Evolutionary conservation across 805 yeast genomes (phyloP).

Genomic region (Osmozyma mogii): DNA sequence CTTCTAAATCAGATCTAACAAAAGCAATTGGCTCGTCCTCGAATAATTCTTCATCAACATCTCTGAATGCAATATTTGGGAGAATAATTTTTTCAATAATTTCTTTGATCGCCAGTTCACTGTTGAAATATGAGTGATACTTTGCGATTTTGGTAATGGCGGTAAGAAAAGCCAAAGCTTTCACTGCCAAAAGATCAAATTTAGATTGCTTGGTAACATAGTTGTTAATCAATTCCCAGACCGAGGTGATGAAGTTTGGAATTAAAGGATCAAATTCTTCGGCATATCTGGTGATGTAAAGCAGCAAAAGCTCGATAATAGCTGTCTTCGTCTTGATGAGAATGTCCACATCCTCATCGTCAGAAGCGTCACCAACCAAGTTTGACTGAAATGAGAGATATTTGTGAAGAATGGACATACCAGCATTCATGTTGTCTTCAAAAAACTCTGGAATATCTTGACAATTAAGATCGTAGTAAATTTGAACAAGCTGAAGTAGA

Average conservation of each 20-base stretch:
- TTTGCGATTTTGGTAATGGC: slow-evolving; percentile 67
- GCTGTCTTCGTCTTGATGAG: slow-evolving; percentile 69
- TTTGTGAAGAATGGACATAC: slow-evolving; percentile 78
- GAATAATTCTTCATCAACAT: slow-evolving; percentile 82
- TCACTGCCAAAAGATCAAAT: slow-evolving; percentile 77
- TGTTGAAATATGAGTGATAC: slow-evolving; percentile 47
- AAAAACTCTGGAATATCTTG: slow-evolving; percentile 98
- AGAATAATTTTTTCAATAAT: slow-evolving; percentile 76
- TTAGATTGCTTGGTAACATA: slow-evolving; percentile 62
- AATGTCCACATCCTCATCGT: slow-evolving; percentile 59
- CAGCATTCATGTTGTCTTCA: slow-evolving; percentile 74
- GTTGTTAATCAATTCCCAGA: slow-evolving; percentile 67
- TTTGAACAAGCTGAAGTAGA: slow-evolving; percentile 61
- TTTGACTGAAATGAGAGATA: slow-evolving; percentile 59
- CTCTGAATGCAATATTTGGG: slow-evolving; percentile 83
- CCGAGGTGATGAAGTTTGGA: slow-evolving; percentile 67
- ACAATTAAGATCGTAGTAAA: slow-evolving; percentile 90
- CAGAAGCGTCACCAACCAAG: slow-evolving; percentile 45
- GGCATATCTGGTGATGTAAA: slow-evolving; percentile 85
- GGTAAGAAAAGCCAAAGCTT: slow-evolving; percentile 72
- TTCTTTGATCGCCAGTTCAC: slow-evolving; percentile 53
- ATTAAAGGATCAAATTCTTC: slow-evolving; percentile 82
- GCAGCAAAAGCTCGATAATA: slow-evolving; percentile 75
- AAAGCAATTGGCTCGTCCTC: slow-evolving; percentile 96
- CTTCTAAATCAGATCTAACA: slow-evolving; percentile 89